Base-by-base conservation (phyloP, 1,284 basidiomycete genomes). In the Takashimella koratensis region DNA sequence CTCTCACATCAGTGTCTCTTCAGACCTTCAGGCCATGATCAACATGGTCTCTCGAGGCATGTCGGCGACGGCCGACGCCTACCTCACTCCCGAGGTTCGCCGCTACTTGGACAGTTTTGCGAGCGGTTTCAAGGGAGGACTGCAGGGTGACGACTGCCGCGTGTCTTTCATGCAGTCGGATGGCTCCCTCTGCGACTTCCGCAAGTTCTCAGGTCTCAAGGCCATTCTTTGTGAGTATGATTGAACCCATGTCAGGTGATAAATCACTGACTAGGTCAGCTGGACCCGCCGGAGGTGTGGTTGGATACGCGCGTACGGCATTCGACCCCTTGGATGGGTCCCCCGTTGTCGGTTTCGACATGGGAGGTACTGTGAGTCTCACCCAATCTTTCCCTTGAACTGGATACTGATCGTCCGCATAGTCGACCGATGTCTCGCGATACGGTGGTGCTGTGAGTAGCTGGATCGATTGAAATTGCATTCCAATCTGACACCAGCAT, bases 401-500 rank as follows among this genome's bases (percentile, higher is more conserved):
- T 20, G 30, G 22, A 12, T 22, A 48, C 11, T 22, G 40, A 21
- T 12, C 22, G 12, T 19, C 56, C 55, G 5, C n/a, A n/a, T n/a
- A n/a, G n/a, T 58, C 56, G 47, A 63, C 61, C 45, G 65, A 67
- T 36, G 90, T 96, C 0, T 90, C 88, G 2, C 47, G 67, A 20
- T 69, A 53, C 49, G 65, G 52, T 13, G 67, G 67, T 0, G 79
- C 84, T n/a, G n/a, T n/a, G n/a, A n/a, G n/a, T n/a, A n/a, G n/a
- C n/a, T n/a, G n/a, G n/a, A n/a, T n/a, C n/a, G 23, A 91, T 88
- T 65, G 89, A 93, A 68, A 81, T 87, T 23, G n/a, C n/a, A n/a
- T n/a, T n/a, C n/a, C n/a, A n/a, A n/a, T n/a, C n/a, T n/a, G n/a
- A n/a, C n/a, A n/a, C n/a, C n/a, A n/a, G n/a, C n/a, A n/a, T n/a